Evolutionary conservation across 2,329 filamentous ascomycete genomes (phyloP), one percentile per base, ranked within the genome.

Genomic region (Hymenotorrendiella dingleyae): DNA sequence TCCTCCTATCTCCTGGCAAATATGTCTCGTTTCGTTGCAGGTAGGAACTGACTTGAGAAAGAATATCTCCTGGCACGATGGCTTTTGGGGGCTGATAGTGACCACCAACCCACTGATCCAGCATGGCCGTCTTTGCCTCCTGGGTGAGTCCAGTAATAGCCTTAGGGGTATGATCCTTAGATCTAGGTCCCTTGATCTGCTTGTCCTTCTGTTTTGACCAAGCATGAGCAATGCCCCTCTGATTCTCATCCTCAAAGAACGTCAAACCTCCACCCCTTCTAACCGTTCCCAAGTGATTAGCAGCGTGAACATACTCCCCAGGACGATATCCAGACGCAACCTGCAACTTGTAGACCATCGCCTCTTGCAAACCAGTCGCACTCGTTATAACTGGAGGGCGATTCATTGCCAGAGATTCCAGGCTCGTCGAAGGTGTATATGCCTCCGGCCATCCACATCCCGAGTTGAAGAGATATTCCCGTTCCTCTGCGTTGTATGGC

Each of bases 1-100:
- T 50, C 36, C 46, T 52, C 21, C 45, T 41, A 45, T 62, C 52
- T 19, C 43, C 48, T 24, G 56, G 46, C 21, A 62, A 44, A 46
- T 58, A 62, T 14, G 61, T 61, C 52, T 57, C 55, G 27, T 63
- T 63, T 43, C 51, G 51, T 21, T 45, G 52, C 11, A 52, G 45
- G 24, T 56, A 49, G 6, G 39, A 48, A n/a, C 49, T 51, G 21
- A 59, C 49, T 23, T 46, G 44, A 7, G 47, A 48, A 20, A 58
- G 12, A 20, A 57, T 26, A 48, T 59, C 55, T 21, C 40, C 45
- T 29, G 26, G 35, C 9, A 41, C 35, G 3, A 57, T 54, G 12
- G 36, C 42, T 17, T 44, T 36, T 4, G 58, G 56, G 12, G 36
- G 43, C 21, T 44, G 33, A 38, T 62, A 60, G n/a, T 57, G 49